These are phyloP conservation scores for Geranium rotundifolium DNA, from an alignment of 345 rosid genomes.

Conservation along the genomic window DNA sequence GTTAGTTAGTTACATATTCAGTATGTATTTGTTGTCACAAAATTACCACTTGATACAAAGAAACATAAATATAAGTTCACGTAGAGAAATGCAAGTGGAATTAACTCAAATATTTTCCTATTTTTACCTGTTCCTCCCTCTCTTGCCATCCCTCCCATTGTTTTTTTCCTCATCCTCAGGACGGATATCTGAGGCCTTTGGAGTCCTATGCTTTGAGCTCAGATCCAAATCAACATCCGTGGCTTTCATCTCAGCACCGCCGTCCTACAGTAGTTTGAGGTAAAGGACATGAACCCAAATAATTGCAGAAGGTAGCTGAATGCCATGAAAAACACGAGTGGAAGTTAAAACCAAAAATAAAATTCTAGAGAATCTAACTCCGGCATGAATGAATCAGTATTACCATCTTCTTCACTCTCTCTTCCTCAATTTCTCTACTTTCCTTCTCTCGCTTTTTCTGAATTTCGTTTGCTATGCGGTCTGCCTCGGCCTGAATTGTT, in stretches of 20 bases:
- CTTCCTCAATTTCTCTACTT: slow-evolving; percentile 41
- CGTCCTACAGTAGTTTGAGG: slow-evolving; percentile 99
- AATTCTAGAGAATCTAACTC: slow-evolving; percentile 34
- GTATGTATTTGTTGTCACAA: neutral
- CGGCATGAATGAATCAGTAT: slow-evolving; percentile 56
- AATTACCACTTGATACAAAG: neutral
- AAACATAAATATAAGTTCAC: no score
- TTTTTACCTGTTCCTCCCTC: slow-evolving; percentile 54
- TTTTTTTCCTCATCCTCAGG: slow-evolving; percentile 37
- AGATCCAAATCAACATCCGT: slow-evolving; percentile 30
- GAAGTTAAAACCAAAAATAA: slow-evolving; percentile 54
- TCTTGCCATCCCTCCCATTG: slow-evolving; percentile 40
- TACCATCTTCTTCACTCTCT: slow-evolving; percentile 58
- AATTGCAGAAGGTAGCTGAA: slow-evolving; percentile 99
- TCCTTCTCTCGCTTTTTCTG: slow-evolving; percentile 60
- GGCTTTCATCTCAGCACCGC: slow-evolving; percentile 37
- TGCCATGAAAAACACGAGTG: slow-evolving; percentile 61
- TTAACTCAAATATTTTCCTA: neutral
- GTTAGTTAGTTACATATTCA: no score
- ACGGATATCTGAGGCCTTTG: slow-evolving; percentile 28
- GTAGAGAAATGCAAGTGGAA: neutral
- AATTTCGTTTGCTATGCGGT: slow-evolving; percentile 45
- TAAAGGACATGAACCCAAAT: slow-evolving; percentile 99
- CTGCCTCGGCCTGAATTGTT: slow-evolving; percentile 53
- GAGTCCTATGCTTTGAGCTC: slow-evolving; percentile 20